Conservation (phyloP, 164 flowering plant species). For the Chimonanthus salicifolius region DNA sequence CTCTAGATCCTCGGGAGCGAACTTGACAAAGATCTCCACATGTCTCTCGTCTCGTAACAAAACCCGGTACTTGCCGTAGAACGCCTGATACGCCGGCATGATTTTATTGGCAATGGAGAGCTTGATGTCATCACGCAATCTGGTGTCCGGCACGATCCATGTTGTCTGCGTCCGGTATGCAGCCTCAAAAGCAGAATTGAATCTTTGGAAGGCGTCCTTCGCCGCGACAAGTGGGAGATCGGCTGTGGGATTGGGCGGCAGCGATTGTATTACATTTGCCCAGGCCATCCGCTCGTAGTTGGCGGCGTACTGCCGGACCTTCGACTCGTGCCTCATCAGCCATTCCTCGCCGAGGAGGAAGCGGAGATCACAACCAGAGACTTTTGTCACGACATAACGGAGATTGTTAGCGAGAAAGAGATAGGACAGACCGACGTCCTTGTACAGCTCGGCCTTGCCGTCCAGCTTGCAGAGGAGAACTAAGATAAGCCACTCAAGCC, state of each 20-base stretch:
- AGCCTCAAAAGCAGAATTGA: conserved; percentile 44
- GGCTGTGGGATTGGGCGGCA: conserved; percentile 33
- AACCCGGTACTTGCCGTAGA: conserved; percentile 34
- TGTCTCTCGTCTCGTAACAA: conserved; percentile 11
- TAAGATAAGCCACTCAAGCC: conserved; percentile 53
- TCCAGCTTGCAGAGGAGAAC: conserved; percentile 66
- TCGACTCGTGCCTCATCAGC: conserved; percentile 39
- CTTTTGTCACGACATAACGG: conserved; percentile 37
- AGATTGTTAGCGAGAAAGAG: conserved; percentile 70
- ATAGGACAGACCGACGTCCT: conserved; percentile 42
- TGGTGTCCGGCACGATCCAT: conserved; percentile 37
- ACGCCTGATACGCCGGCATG: conserved; percentile 32
- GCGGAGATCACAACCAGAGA: conserved; percentile 39
- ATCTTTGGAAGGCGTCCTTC: conserved; percentile 29
- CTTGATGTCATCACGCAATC: conserved; percentile 53
- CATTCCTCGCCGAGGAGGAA: conserved; percentile 52
- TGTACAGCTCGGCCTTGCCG: conserved; percentile 46
- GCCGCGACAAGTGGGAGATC: conserved; percentile 24
- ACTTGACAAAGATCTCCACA: conserved; percentile 32
- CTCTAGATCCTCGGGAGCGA: conserved; percentile 63
- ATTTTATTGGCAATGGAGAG: conserved; percentile 35
- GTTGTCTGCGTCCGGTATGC: conserved; percentile 36
- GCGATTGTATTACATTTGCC: conserved; percentile 35
- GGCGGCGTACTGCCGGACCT: conserved; percentile 36
- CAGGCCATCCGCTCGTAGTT: conserved; percentile 52